These are phyloP conservation scores for Helotiales sp. DNA, from an alignment of 2,329 filamentous ascomycete species.

Conservation along the genomic window DNA sequence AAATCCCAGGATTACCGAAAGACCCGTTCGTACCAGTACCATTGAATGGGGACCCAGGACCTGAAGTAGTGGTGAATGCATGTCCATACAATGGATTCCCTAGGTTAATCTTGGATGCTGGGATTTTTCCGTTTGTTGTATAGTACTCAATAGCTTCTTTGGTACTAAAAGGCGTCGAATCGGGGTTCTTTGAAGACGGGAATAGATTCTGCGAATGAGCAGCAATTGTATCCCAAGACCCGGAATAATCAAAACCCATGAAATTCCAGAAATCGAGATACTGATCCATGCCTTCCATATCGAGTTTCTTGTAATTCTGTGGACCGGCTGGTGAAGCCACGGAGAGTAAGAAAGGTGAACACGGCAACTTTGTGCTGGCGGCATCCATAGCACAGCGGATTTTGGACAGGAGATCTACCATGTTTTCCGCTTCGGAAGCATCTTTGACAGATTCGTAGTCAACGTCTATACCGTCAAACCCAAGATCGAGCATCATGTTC, in stretches of 20 bases:
- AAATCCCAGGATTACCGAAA: conserved; percentile 52
- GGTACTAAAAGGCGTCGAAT: conserved; percentile 68
- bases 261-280: conserved; percentile 56
- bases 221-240: conserved; percentile 38
- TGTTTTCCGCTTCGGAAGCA: conserved; percentile 19
- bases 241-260: conserved; percentile 67
- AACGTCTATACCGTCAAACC: conserved; percentile 24
- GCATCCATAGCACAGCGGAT: conserved; percentile 44
- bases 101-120: conserved; percentile 65
- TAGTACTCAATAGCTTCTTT: conserved; percentile 66
- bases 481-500: conserved; percentile 15
- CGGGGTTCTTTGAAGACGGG: conserved; percentile 53
- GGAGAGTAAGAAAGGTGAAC: conserved; percentile 53
- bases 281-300: conserved; percentile 46
- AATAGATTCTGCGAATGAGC: conserved; percentile 70
- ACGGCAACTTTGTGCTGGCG: conserved; percentile 43
- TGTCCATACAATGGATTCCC: conserved; percentile 81
- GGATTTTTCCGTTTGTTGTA: conserved; percentile 49
- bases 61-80: conserved; percentile 63
- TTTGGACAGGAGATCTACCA: conserved; percentile 38
- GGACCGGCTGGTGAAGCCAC: conserved; percentile 51
- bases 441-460: conserved; percentile 22
- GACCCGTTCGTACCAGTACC: conserved; percentile 44
- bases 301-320: conserved; percentile 45
- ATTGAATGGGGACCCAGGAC: conserved; percentile 59